These are phyloP conservation scores for Phialemonium atrogriseum DNA, from an alignment of 2,329 filamentous ascomycete genomes.

Conservation along the genomic window DNA sequence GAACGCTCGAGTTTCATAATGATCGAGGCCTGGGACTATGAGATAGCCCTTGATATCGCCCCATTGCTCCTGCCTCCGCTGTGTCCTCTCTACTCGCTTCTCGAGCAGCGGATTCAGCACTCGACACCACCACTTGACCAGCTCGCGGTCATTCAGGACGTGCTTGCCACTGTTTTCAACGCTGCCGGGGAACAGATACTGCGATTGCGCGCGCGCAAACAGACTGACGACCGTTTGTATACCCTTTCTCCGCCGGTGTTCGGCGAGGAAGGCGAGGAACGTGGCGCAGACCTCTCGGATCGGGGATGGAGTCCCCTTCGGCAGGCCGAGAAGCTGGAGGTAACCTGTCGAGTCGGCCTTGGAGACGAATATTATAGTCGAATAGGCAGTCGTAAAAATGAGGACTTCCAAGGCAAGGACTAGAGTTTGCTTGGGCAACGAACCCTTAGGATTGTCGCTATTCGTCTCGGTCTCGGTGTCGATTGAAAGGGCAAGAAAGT, in stretches of 20 bases:
- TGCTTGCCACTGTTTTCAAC: slow-evolving; percentile 80
- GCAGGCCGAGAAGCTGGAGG: slow-evolving; percentile 56
- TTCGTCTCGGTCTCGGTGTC: slow-evolving; percentile 16
- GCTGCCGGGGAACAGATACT: slow-evolving; percentile 92
- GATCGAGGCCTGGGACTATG: slow-evolving; percentile 78
- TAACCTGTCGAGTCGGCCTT: slow-evolving; percentile 97
- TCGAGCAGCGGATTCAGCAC: slow-evolving; percentile 70
- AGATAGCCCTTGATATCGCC: slow-evolving; percentile 64
- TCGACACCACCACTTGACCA: slow-evolving; percentile 95
- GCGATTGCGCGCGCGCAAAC: slow-evolving; percentile 84
- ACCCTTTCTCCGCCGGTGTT: slow-evolving; percentile 53
- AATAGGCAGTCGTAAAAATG: slow-evolving; percentile 71
- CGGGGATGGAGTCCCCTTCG: slow-evolving; percentile 59
- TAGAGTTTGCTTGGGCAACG: slow-evolving; percentile 51
- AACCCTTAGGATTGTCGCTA: too few relatives aligned
- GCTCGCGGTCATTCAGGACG: slow-evolving; percentile 78
- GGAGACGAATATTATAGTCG: slow-evolving; percentile 87
- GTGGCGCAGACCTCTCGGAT: slow-evolving; percentile 64
- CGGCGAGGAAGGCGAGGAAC: slow-evolving; percentile 70
- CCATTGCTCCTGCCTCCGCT: slow-evolving; percentile 26
- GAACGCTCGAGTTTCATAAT: slow-evolving; percentile 71
- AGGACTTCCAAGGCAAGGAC: slow-evolving; percentile 81
- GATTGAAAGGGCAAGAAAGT: slow-evolving; percentile 56
- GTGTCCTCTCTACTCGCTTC: slow-evolving; percentile 26
- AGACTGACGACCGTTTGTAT: slow-evolving; percentile 73